A percentile compares a stretch with the other conserved stretches of the same genome.
phyloP scores from a whole-genome alignment of 192 early-diverging fungal genomes.

The Entophlyctis luteolus region DNA sequence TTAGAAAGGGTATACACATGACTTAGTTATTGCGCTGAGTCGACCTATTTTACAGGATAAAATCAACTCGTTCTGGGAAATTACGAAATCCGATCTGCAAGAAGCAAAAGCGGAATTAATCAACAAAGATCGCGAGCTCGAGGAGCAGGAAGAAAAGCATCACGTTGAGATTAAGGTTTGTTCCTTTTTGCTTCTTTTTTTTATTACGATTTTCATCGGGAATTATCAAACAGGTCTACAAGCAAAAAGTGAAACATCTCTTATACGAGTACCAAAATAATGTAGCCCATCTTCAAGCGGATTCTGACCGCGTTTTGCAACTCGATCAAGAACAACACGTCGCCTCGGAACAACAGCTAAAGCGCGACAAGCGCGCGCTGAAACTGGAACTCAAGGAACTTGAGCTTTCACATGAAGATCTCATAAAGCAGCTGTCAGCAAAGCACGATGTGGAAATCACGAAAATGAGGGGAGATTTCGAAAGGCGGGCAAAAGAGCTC shows the following conservation, averaged over 20 bases:
- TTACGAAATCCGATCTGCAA: constrained; percentile 52
- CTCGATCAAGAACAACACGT: constrained; percentile 54
- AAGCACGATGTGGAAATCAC: constrained; percentile 60
- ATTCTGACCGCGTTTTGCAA: constrained; percentile 55
- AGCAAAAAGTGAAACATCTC: constrained; percentile 69
- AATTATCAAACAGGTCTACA: constrained; percentile 53
- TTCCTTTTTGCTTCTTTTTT: background rate
- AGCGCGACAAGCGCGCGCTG: constrained; percentile 59
- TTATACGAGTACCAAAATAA: constrained; percentile 70
- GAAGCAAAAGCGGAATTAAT: constrained; percentile 46
- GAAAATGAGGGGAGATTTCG: constrained; percentile 51
- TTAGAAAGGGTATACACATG: constrained; percentile 56
- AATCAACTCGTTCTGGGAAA: constrained; percentile 59
- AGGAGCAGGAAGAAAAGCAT: constrained; percentile 64
- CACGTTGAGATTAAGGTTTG: constrained; percentile 63
- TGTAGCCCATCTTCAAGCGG: constrained; percentile 62
- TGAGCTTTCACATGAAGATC: constrained; percentile 63
- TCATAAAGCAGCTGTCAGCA: constrained; percentile 54
- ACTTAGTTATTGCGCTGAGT: too few species aligned
- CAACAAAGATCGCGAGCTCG: constrained; percentile 61
- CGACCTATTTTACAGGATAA: constrained; percentile 43
- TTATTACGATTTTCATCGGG: background rate
- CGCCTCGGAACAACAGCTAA: constrained; percentile 50
- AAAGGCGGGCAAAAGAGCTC: constrained; percentile 57
- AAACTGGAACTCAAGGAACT: constrained; percentile 62